Base-by-base conservation (phyloP, 306 rosid genomes). In the Mimosa pudica region DNA sequence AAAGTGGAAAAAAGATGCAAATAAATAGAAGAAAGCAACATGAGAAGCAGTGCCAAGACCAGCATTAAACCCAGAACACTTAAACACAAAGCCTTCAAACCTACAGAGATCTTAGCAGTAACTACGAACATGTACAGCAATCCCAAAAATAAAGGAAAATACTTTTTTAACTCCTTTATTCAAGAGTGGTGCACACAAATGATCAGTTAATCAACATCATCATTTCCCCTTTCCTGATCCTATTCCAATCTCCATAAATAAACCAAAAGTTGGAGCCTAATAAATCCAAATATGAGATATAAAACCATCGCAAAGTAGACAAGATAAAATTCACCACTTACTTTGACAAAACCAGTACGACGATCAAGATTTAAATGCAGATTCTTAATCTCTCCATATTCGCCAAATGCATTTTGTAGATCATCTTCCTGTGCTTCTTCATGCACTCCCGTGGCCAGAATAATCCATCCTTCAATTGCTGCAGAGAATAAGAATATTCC, bases 391-490 rank as follows among this genome's bases (percentile, higher is more conserved):
- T 96, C 97, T 57, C 99, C 99, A 82, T 81, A 96, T 79, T 90
- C 98, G 46, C 98, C 98, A 86, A 96, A 96, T 42, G 91, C 81
- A 63, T 88, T 85, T 41, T 90, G 99, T 79, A 96, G 81, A 89
- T 96, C 93, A 75, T 96, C 99, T 76, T 93, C 99, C 65, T 96
- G 99, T 4, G 99, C 98, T 87, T 96, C 99, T 87, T 96, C 99
- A 51, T 96, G 98, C 47, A 96, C 89, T 52, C 99, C 99, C n/a
- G 94, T 89, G 33, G 85, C 99, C 87, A 96, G 85, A 87, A 96
- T 87, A 85, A 96, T 96, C 99, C 99, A 96, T 76, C 99, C 99
- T 87, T 96, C 99, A 73, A 96, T 85, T 7, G 99, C 99, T 96
- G 86, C 83, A 84, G 3, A 20, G 6, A 44, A 11, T 65, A 32